Percentiles rank a stretch among this genome's conserved stretches.
phyloP scores from a whole-genome alignment of 2,329 filamentous ascomycete species.

The Botrytis aclada region DNA sequence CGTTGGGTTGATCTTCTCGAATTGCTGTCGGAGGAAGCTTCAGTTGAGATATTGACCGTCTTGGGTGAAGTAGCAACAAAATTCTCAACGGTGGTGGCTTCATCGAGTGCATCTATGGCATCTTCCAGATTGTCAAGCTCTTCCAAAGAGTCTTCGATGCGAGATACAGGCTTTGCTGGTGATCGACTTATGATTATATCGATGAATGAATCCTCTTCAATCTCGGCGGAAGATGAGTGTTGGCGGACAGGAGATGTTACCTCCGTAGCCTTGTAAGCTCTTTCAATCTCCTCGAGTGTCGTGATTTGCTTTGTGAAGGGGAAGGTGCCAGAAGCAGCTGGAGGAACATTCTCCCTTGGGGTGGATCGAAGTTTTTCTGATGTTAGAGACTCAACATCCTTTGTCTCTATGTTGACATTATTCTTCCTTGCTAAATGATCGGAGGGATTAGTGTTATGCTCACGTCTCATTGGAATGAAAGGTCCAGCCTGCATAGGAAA shows the following conservation, averaged over 20 bases:
- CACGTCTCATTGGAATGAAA: not conserved
- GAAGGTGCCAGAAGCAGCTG: not conserved
- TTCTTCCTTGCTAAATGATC: constrained; percentile 27
- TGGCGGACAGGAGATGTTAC: constrained; percentile 1
- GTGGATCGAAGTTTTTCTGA: not conserved
- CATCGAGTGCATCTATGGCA: constrained; percentile 48
- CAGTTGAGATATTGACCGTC: constrained; percentile 5
- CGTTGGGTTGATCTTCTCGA: not conserved
- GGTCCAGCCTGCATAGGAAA: constrained; percentile 15
- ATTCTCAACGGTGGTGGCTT: constrained; percentile 31
- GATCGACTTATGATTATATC: constrained; percentile 40
- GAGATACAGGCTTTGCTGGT: constrained; percentile 41
- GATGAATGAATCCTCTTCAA: constrained; percentile 38
- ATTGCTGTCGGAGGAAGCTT: constrained; percentile 1
- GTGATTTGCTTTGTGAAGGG: constrained; percentile 23
- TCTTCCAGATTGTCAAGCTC: constrained; percentile 61
- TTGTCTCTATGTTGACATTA: not conserved
- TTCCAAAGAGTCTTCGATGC: constrained; percentile 63
- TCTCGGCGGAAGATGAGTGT: constrained; percentile 13
- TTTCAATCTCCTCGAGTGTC: constrained; percentile 35
- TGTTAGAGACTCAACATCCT: not conserved
- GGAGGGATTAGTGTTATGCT: constrained; percentile 20
- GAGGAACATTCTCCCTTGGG: not conserved
- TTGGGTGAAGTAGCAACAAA: constrained; percentile 22
- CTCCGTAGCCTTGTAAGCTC: constrained; percentile 19